These are phyloP conservation scores for Tardiomyces digboiensis DNA, from an alignment of 1,139 yeast species.

Conservation along the genomic window DNA sequence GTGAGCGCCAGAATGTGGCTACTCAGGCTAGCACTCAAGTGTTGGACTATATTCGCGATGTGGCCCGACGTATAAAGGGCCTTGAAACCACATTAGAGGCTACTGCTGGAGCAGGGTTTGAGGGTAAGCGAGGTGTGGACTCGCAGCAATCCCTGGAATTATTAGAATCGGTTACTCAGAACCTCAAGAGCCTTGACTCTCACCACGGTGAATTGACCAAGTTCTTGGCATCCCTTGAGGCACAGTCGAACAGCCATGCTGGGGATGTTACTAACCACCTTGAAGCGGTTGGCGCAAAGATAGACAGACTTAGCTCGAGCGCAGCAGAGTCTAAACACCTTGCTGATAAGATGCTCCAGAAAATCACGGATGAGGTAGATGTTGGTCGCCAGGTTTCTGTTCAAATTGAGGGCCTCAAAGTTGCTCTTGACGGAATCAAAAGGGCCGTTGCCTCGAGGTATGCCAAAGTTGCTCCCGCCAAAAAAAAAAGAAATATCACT, in stretches of 20 bases:
- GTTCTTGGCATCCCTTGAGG: neutral
- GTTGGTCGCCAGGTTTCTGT: neutral
- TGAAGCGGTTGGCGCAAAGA: neutral
- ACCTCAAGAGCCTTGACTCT: neutral
- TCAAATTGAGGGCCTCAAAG: neutral
- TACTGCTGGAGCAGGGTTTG: neutral
- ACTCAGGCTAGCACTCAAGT: slow-evolving; percentile 16
- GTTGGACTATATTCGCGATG: slow-evolving; percentile 10
- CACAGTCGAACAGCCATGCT: neutral
- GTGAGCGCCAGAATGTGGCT: slow-evolving; percentile 15
- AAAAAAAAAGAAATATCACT: too few relatives aligned
- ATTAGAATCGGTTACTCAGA: neutral
- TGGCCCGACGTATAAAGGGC: neutral
- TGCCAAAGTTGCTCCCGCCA: too few relatives aligned
- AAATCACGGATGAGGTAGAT: neutral
- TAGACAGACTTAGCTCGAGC: neutral
- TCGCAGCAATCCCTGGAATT: neutral
- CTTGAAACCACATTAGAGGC: neutral
- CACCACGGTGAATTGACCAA: neutral
- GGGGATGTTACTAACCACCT: neutral
- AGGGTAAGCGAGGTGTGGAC: neutral
- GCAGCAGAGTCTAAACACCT: neutral
- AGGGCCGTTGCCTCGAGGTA: neutral
- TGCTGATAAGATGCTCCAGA: neutral
- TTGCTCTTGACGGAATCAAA: neutral